A percentile compares a stretch with the other conserved stretches of the same genome.
Conservation (phyloP, 495 filamentous ascomycete genomes). For the Evansstolkia leycettana region DNA sequence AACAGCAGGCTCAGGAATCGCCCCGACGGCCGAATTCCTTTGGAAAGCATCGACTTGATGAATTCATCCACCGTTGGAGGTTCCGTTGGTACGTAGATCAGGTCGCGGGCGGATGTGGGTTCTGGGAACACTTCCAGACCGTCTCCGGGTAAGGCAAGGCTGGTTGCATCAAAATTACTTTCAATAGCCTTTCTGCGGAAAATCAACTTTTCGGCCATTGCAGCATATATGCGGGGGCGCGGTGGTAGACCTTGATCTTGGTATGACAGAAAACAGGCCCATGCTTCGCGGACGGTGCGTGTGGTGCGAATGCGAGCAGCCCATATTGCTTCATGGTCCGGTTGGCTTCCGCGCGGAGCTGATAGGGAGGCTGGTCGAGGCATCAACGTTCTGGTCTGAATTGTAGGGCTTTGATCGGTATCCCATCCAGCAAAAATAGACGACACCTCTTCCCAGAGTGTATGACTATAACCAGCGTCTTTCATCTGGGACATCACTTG, state of each 20-base stretch:
- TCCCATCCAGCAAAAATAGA: conserved; percentile 54
- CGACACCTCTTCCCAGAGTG: conserved; percentile 44
- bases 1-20: conserved; percentile 37
- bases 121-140: conserved; percentile 42
- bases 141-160: conserved; percentile 44
- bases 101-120: conserved; percentile 42
- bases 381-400: conserved; percentile 44
- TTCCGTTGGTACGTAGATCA: conserved; percentile 42
- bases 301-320: conserved; percentile 51
- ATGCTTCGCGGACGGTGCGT: conserved; percentile 58
- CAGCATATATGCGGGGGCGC: conserved; percentile 34
- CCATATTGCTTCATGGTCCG: conserved; percentile 32
- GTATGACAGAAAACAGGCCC: conserved; percentile 53
- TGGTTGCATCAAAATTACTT: conserved; percentile 10
- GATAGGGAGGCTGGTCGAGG: conserved; percentile 11
- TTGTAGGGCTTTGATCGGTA: conserved; percentile 54
- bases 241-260: conserved; percentile 24
- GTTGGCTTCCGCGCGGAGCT: conserved; percentile 4
- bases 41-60: conserved; percentile 37
- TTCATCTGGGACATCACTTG: conserved; percentile 44
- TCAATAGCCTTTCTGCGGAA: conserved; percentile 20
- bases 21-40: conserved; percentile 29
- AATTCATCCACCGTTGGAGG: conserved; percentile 44
- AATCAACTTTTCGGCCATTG: conserved; percentile 50
- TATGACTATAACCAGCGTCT: conserved; percentile 48